A percentile compares a stretch with the other conserved stretches of the same genome.
These are phyloP conservation scores for Colletotrichum gloeosporioides DNA, from an alignment of 2,329 filamentous ascomycete genomes.

Conservation along the genomic window DNA sequence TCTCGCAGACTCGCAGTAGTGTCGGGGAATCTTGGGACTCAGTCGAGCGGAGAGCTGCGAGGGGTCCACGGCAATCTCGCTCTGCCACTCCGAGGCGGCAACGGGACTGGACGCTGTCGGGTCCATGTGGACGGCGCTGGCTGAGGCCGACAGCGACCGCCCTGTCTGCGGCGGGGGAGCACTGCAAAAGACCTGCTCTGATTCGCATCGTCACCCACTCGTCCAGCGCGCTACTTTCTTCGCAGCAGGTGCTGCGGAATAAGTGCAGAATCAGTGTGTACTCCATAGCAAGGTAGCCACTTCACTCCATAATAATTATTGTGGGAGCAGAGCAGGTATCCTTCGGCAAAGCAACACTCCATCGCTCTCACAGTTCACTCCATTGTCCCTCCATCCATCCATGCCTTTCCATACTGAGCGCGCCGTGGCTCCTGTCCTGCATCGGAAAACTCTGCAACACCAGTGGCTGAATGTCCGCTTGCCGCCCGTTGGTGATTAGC, in stretches of 20 bases:
- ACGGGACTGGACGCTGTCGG: neutral
- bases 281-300: neutral
- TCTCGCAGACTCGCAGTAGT: neutral
- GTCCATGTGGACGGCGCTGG: neutral
- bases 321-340: neutral
- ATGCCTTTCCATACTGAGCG: neutral
- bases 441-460: conserved; percentile 21
- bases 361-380: neutral
- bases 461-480: neutral
- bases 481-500: neutral
- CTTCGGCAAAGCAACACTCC: neutral
- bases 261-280: neutral
- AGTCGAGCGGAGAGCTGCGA: neutral
- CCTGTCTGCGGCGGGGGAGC: neutral
- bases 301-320: neutral
- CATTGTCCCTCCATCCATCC: neutral
- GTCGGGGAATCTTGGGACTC: neutral
- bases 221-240: neutral
- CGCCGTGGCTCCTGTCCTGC: neutral
- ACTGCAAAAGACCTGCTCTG: neutral
- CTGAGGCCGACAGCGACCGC: neutral
- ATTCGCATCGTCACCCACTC: conserved; percentile 7
- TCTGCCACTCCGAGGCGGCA: conserved; percentile 8
- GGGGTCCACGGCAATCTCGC: conserved; percentile 14
- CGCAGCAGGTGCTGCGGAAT: neutral